phyloP scores from a whole-genome alignment of 2,329 filamentous ascomycete genomes.

The Aspergillus uvarum region DNA sequence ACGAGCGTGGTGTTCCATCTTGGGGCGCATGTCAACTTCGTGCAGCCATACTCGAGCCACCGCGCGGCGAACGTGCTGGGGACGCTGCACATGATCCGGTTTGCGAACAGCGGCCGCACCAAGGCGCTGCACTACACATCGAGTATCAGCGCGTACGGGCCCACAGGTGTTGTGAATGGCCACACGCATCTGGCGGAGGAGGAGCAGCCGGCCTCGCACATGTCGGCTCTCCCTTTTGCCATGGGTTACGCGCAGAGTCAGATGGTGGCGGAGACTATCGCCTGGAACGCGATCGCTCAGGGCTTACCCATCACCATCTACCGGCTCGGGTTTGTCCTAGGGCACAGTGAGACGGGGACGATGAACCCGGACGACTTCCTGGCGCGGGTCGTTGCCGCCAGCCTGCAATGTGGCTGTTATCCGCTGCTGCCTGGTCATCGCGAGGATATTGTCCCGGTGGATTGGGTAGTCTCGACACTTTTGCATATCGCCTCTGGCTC shows the following conservation, averaged over 20 bases:
- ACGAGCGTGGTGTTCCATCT: conserved; percentile 12
- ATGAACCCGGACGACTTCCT: conserved; percentile 79
- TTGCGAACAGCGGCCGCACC: conserved; percentile 9
- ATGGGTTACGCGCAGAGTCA: conserved; percentile 6
- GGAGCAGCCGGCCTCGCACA: conserved; percentile 3
- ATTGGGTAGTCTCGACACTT: conserved; percentile 23
- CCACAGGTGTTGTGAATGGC: conserved; percentile 25
- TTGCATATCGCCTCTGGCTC: conserved; percentile 22
- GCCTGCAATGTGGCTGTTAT: conserved; percentile 63
- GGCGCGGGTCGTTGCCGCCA: conserved; percentile 75
- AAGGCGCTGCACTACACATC: conserved; percentile 28
- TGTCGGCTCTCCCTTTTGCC: background rate
- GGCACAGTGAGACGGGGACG: background rate
- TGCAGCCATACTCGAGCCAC: conserved; percentile 9
- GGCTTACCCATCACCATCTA: conserved; percentile 3
- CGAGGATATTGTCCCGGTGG: conserved; percentile 29
- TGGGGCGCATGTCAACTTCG: conserved; percentile 9
- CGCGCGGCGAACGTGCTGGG: conserved; percentile 6
- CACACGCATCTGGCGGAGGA: conserved; percentile 20
- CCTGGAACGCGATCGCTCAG: conserved; percentile 5
- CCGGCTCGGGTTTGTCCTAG: conserved; percentile 2
- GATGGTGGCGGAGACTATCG: background rate
- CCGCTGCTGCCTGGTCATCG: conserved; percentile 26
- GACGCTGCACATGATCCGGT: conserved; percentile 6
- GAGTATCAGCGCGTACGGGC: conserved; percentile 25